Evolutionary conservation across 345 rosid genomes (phyloP).

Genomic region (Hibiscus tridactylites): DNA sequence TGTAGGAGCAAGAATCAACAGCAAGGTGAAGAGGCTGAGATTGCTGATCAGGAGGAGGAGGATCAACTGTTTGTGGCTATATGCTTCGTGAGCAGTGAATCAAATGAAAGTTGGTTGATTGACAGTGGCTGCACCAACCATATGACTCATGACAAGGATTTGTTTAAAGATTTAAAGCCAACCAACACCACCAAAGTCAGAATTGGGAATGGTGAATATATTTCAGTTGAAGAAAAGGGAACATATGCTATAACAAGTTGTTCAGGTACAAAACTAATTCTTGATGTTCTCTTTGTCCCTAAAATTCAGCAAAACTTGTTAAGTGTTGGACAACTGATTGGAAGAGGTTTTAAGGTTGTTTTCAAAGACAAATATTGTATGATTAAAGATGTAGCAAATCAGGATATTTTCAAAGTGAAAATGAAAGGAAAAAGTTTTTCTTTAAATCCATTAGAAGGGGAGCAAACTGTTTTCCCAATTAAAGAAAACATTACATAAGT

Average conservation of each 20-base stretch:
- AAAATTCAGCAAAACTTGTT: background rate
- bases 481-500: too few relatives aligned
- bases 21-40: background rate
- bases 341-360: too few relatives aligned
- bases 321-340: too few relatives aligned
- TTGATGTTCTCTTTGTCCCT: background rate
- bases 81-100: background rate
- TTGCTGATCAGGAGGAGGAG: background rate
- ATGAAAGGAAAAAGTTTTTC: too few relatives aligned
- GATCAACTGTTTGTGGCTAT: slow-evolving; percentile 9
- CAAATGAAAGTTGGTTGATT: background rate
- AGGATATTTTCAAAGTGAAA: too few relatives aligned
- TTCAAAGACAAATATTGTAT: too few relatives aligned
- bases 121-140: background rate
- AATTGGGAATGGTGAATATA: background rate
- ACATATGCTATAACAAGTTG: background rate
- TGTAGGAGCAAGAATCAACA: background rate
- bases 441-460: too few relatives aligned
- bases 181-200: background rate
- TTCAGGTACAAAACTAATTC: background rate
- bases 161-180: background rate
- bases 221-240: background rate
- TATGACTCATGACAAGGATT: background rate
- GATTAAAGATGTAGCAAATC: too few relatives aligned
- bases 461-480: too few relatives aligned